Conservation (phyloP, 805 yeast species). For the Lachancea waltii region DNA sequence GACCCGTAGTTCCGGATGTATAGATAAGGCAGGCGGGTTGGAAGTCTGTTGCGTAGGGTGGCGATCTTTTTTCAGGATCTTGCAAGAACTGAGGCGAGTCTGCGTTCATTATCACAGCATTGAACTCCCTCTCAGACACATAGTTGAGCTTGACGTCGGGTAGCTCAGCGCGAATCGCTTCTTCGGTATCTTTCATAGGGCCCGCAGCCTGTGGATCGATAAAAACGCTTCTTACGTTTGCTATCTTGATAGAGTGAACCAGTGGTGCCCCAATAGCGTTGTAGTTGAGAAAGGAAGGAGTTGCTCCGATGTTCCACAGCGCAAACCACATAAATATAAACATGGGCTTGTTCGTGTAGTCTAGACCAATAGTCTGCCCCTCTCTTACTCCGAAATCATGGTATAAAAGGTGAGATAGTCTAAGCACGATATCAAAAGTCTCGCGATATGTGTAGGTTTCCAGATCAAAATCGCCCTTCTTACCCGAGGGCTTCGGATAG, state of each 20-base stretch:
- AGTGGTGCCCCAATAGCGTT: conserved; percentile 68
- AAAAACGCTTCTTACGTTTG: conserved; percentile 57
- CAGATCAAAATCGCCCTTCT: conserved; percentile 51
- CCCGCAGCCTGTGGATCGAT: conserved; percentile 65
- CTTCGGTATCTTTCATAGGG: conserved; percentile 46
- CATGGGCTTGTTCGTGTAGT: conserved; percentile 77
- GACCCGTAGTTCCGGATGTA: conserved; percentile 92
- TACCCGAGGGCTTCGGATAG: conserved; percentile 41
- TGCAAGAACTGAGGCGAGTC: conserved; percentile 48
- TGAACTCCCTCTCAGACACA: conserved; percentile 45
- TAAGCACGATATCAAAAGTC: conserved; percentile 56
- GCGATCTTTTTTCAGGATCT: conserved; percentile 50
- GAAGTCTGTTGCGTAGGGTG: conserved; percentile 44
- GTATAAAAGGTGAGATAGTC: conserved; percentile 59
- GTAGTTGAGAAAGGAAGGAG: conserved; percentile 81
- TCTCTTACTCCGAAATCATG: conserved; percentile 56
- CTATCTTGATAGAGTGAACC: conserved; percentile 70
- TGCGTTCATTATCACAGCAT: conserved; percentile 35
- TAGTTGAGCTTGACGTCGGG: conserved; percentile 42
- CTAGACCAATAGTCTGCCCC: conserved; percentile 66
- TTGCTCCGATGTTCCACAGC: conserved; percentile 85
- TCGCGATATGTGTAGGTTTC: conserved; percentile 65
- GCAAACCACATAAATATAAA: conserved; percentile 78
- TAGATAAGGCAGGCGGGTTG: conserved; percentile 69
- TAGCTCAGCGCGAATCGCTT: conserved; percentile 32